Conservation (phyloP, 176 grass and related monocot species). For the Oryza australiensis region DNA sequence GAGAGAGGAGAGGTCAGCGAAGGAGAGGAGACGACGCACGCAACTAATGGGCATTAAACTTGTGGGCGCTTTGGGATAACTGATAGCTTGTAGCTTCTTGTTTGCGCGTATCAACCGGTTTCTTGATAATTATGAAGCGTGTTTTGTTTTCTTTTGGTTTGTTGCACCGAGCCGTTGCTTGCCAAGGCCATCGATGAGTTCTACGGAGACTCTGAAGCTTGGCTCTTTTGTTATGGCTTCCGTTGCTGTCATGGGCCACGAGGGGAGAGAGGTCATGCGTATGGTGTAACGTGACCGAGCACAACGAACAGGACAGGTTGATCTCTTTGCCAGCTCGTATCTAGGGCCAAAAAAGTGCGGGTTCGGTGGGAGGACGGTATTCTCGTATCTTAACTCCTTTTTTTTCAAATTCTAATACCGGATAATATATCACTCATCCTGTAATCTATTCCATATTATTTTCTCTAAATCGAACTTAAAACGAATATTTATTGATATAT, state of each 20-base stretch:
- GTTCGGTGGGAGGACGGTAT: no score
- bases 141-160: neutral
- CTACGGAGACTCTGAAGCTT: constrained; percentile 35
- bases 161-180: constrained; percentile 9
- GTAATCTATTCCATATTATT: no score
- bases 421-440: no score
- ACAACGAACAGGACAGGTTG: constrained; percentile 5
- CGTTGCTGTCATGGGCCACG: constrained; percentile 24
- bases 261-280: neutral
- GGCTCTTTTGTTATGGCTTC: neutral
- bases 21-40: constrained; percentile 25
- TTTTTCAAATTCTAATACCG: no score
- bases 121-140: neutral
- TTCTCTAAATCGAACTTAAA: no score
- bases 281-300: constrained; percentile 21
- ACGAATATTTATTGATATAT: no score
- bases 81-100: constrained; percentile 24
- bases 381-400: no score
- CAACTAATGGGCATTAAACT: constrained; percentile 16
- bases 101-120: neutral
- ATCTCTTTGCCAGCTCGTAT: neutral
- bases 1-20: neutral
- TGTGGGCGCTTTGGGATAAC: constrained; percentile 30
- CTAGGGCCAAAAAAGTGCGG: no score
- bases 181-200: neutral